phyloP scores from a whole-genome alignment of 805 yeast species.

The Zygosaccharomyces siamensis region DNA sequence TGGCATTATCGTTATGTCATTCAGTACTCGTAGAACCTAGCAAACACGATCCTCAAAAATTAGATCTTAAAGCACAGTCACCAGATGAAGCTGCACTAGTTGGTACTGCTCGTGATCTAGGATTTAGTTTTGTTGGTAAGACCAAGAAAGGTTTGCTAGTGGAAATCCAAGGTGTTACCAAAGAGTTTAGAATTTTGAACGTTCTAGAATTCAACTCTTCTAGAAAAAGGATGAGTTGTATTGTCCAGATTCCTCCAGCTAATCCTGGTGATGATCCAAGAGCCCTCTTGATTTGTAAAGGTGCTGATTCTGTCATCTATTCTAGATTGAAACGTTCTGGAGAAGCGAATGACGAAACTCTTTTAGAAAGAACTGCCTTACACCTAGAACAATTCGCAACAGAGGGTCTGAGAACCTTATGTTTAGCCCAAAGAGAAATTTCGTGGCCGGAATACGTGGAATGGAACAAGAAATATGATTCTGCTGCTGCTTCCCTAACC shows the following conservation, averaged over 20 bases:
- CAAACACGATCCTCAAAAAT: constrained; percentile 51
- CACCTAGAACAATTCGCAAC: constrained; percentile 76
- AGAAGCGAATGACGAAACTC: constrained; percentile 39
- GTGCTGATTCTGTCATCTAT: constrained; percentile 79
- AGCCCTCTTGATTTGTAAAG: constrained; percentile 70
- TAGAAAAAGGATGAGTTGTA: constrained; percentile 83
- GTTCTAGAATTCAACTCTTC: constrained; percentile 77
- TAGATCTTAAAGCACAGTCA: constrained; percentile 67
- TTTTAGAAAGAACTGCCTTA: constrained; percentile 60
- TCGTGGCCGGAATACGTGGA: constrained; percentile 54
- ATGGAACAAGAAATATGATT: constrained; percentile 60
- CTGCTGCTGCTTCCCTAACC: constrained; percentile 59
- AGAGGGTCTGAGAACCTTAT: constrained; percentile 77
- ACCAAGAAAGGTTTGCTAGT: constrained; percentile 65
- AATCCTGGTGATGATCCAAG: constrained; percentile 46
- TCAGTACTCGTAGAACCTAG: constrained; percentile 69
- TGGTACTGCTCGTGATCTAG: constrained; percentile 73
- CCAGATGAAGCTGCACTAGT: constrained; percentile 88
- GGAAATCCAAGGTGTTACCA: constrained; percentile 62
- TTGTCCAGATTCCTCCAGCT: constrained; percentile 58
- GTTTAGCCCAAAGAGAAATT: constrained; percentile 69
- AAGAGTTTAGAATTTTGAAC: constrained; percentile 68
- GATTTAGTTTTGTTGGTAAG: constrained; percentile 59
- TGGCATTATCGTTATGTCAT: constrained; percentile 72
- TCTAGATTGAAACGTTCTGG: constrained; percentile 47